Percentiles rank a stretch among this genome's conserved stretches.
These are phyloP conservation scores for Geosiphon pyriformis DNA, from an alignment of 192 early-diverging fungal genomes.

Conservation along the genomic window DNA sequence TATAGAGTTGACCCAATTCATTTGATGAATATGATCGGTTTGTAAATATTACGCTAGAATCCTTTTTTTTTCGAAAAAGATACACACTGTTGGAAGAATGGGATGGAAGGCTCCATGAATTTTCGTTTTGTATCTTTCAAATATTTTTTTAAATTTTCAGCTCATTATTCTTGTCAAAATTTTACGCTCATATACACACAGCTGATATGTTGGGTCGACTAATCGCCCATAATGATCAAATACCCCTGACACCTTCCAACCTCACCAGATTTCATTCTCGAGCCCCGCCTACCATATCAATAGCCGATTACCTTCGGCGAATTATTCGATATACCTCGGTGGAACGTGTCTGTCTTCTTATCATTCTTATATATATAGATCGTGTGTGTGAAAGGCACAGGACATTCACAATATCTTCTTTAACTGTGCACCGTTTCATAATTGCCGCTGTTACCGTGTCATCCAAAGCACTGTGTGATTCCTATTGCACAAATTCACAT, in stretches of 20 bases:
- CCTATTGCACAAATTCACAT: conserved; percentile 91
- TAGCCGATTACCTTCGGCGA: conserved; percentile 84
- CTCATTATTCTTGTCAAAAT: neutral
- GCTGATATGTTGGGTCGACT: conserved; percentile 58
- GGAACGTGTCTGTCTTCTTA: conserved; percentile 81
- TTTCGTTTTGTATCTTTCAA: neutral
- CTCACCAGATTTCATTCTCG: conserved; percentile 95
- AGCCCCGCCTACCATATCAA: conserved; percentile 78
- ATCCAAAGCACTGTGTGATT: conserved; percentile 86
- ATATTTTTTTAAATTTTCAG: conserved; percentile 2
- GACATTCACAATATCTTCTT: conserved; percentile 85
- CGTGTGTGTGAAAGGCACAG: conserved; percentile 67
- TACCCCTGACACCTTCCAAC: conserved; percentile 52
- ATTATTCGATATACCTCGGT: conserved; percentile 89
- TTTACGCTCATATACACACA: conserved; percentile 12
- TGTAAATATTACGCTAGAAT: neutral
- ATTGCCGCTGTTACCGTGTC: conserved; percentile 84
- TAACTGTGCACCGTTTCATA: conserved; percentile 92
- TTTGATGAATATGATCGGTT: conserved; percentile 29
- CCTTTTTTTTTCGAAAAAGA: neutral
- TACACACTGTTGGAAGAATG: neutral
- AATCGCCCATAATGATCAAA: conserved; percentile 54
- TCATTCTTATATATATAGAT: conserved; percentile 93
- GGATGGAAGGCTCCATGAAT: neutral
- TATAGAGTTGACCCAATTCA: conserved; percentile 21